A percentile compares a stretch with the other conserved stretches of the same genome.
These are phyloP conservation scores for Sungouiozyma ichnusensis DNA, from an alignment of 805 yeast species.

Conservation along the genomic window DNA sequence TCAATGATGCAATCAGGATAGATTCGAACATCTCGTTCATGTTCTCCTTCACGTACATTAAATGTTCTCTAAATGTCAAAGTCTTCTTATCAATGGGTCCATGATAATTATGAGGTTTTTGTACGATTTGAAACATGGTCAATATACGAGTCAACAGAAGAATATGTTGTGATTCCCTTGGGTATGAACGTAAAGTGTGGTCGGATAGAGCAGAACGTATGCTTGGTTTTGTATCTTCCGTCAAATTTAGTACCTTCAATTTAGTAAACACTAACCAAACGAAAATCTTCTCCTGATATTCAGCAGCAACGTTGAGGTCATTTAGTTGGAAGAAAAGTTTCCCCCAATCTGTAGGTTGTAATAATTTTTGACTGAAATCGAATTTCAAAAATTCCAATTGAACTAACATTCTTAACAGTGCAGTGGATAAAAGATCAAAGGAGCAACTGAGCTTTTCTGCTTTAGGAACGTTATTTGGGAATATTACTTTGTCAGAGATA, in stretches of 20 bases:
- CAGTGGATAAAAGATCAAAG: slow-evolving; percentile 48
- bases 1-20: slow-evolving; percentile 39
- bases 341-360: slow-evolving; percentile 44
- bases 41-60: slow-evolving; percentile 41
- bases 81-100: slow-evolving; percentile 65
- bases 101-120: slow-evolving; percentile 44
- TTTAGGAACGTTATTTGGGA: slow-evolving; percentile 24
- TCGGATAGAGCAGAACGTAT: slow-evolving; percentile 25
- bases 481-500: slow-evolving; percentile 23
- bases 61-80: slow-evolving; percentile 54
- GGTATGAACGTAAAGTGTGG: slow-evolving; percentile 32
- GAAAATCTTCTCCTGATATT: slow-evolving; percentile 33
- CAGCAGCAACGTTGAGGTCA: slow-evolving; percentile 23
- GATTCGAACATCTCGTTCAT: slow-evolving; percentile 47
- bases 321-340: slow-evolving; percentile 10
- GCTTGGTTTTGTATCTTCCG: slow-evolving; percentile 27
- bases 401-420: slow-evolving; percentile 42
- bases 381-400: slow-evolving; percentile 39
- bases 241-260: slow-evolving; percentile 32
- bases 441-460: slow-evolving; percentile 31
- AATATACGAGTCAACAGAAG: slow-evolving; percentile 40
- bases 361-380: slow-evolving; percentile 26
- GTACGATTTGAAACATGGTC: slow-evolving; percentile 36
- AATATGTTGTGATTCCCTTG: slow-evolving; percentile 30
- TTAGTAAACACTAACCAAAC: slow-evolving; percentile 39